These are phyloP conservation scores for Pholiota conissans DNA, from an alignment of 768 basidiomycete species.

Conservation along the genomic window DNA sequence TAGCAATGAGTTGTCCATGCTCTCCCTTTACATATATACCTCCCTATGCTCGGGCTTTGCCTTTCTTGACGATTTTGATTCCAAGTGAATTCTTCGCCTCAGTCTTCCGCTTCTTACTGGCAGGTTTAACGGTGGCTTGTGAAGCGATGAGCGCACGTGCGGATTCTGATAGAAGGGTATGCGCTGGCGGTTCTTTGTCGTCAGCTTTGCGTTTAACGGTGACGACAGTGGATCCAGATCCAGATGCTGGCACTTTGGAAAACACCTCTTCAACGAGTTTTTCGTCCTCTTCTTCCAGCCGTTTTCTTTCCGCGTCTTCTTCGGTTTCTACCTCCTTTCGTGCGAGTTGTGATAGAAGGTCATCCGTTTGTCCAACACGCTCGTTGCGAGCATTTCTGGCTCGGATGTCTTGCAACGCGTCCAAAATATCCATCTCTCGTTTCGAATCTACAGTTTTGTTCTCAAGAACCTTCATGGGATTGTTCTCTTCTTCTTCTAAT, in stretches of 20 bases:
- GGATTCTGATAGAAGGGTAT: conserved; percentile 66
- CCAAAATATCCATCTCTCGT: conserved; percentile 97
- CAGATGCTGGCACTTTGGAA: conserved; percentile 50
- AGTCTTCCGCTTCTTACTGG: conserved; percentile 62
- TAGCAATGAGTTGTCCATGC: too few species aligned
- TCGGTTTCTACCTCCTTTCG: conserved; percentile 74
- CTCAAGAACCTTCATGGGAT: conserved; percentile 97
- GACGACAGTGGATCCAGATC: conserved; percentile 31
- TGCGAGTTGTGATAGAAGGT: conserved; percentile 62
- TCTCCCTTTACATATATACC: not conserved
- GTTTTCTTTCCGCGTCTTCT: conserved; percentile 68
- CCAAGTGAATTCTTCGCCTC: conserved; percentile 66
- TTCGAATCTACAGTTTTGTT: conserved; percentile 90
- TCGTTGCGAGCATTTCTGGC: conserved; percentile 89
- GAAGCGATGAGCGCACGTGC: conserved; percentile 57
- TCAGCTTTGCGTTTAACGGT: conserved; percentile 90
- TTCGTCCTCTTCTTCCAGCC: conserved; percentile 91
- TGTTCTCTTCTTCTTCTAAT: conserved; percentile 90
- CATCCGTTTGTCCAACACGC: conserved; percentile 72
- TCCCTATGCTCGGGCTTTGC: conserved; percentile 1
- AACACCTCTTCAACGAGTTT: conserved; percentile 86
- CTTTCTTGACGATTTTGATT: conserved; percentile 70
- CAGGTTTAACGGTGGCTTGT: conserved; percentile 38
- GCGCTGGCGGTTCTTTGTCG: conserved; percentile 70
- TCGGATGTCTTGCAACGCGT: conserved; percentile 91